Conservation (phyloP, 495 filamentous ascomycete genomes). For the Aspergillus ostianus region DNA sequence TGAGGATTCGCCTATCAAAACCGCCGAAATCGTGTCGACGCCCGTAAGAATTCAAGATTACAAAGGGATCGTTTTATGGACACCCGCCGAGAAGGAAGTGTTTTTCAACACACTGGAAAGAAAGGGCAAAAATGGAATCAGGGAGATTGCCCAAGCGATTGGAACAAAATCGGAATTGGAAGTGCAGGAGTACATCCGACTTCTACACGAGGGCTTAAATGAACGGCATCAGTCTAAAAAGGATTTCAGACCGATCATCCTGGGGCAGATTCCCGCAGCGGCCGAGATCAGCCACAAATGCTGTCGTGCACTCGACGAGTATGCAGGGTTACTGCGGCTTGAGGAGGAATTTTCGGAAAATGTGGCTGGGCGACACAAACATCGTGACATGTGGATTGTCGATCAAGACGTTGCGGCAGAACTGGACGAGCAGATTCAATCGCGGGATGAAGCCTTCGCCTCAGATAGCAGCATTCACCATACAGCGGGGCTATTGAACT, state of each 20-base stretch:
- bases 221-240: conserved; percentile 30
- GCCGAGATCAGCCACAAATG: conserved; percentile 68
- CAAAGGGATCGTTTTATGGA: conserved; percentile 66
- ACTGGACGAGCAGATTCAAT: conserved; percentile 30
- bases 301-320: conserved; percentile 61
- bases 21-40: conserved; percentile 15
- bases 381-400: conserved; percentile 57
- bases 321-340: conserved; percentile 58
- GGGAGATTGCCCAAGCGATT: conserved; percentile 61
- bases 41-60: conserved; percentile 47
- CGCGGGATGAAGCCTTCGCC: conserved; percentile 1
- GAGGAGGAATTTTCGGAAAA: conserved; percentile 59
- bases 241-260: conserved; percentile 23
- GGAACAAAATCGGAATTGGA: conserved; percentile 73
- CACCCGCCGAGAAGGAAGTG: conserved; percentile 59
- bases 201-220: conserved; percentile 53
- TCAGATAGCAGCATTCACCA: conserved; percentile 33
- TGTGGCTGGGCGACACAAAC: conserved; percentile 49
- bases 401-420: conserved; percentile 40
- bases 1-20: conserved; percentile 27
- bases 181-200: conserved; percentile 62
- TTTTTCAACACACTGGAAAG: conserved; percentile 65
- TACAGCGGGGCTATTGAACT: conserved; percentile 55
- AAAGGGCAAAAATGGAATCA: conserved; percentile 59
- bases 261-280: conserved; percentile 64